These are phyloP conservation scores for Pseudozyma tsukubaensis DNA, from an alignment of 1,284 basidiomycete genomes.

Conservation along the genomic window DNA sequence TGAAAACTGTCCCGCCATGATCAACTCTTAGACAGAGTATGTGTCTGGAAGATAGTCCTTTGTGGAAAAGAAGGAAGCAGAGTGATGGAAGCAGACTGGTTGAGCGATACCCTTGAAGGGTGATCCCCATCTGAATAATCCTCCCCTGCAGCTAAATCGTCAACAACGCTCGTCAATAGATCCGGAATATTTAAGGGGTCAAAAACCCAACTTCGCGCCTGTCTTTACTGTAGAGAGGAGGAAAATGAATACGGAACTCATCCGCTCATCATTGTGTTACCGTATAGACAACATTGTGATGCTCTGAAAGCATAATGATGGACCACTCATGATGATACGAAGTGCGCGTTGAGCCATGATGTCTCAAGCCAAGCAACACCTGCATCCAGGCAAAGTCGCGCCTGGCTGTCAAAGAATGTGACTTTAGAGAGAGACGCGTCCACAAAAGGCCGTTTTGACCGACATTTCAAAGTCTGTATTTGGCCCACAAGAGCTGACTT, in stretches of 20 bases:
- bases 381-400: conserved; percentile 1
- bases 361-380: background rate
- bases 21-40: conserved; percentile 9
- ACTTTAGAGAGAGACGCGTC: conserved; percentile 16
- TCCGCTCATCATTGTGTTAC: too few species aligned
- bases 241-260: too few species aligned
- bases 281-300: too few species aligned
- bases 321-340: background rate
- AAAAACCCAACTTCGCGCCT: background rate
- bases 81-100: background rate
- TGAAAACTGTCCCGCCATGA: conserved; percentile 49
- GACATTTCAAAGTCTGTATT: too few species aligned
- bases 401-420: conserved; percentile 2
- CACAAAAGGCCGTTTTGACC: background rate
- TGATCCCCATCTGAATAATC: too few species aligned
- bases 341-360: background rate
- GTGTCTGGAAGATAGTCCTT: background rate
- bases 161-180: too few species aligned
- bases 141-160: too few species aligned
- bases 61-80: too few species aligned
- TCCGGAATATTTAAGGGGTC: background rate
- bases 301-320: too few species aligned
- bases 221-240: background rate
- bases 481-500: too few species aligned
- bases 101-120: too few species aligned